These are phyloP conservation scores for Taphrina pruni DNA, from an alignment of 1,139 yeast genomes.

Conservation along the genomic window DNA sequence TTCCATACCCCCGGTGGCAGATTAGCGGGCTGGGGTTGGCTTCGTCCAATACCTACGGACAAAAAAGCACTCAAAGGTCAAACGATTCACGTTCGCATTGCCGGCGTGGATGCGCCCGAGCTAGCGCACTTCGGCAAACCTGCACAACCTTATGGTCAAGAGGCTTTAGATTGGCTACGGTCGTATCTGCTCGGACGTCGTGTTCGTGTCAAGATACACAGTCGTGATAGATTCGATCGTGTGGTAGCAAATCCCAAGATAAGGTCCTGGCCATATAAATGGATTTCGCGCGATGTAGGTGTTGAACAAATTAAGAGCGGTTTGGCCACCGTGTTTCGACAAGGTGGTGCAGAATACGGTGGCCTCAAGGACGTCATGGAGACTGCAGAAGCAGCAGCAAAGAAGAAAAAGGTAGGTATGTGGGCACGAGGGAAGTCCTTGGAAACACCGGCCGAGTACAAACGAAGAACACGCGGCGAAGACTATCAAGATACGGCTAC, in stretches of 20 bases:
- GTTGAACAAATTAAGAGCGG: constrained; percentile 85
- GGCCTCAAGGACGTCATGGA: constrained; percentile 68
- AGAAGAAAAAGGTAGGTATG: constrained; percentile 64
- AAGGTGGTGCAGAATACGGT: constrained; percentile 87
- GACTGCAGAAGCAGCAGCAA: constrained; percentile 65
- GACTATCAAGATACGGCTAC: constrained; percentile 23
- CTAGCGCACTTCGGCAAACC: constrained; percentile 93
- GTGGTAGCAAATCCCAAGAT: constrained; percentile 74
- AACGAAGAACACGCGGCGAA: constrained; percentile 52
- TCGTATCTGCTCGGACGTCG: constrained; percentile 66
- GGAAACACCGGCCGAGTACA: constrained; percentile 83
- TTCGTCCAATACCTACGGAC: constrained; percentile 55
- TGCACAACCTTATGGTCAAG: constrained; percentile 86
- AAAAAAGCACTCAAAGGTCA: constrained; percentile 50
- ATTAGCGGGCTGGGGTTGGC: constrained; percentile 92
- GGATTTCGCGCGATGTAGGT: constrained; percentile 73
- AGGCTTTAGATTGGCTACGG: constrained; percentile 79
- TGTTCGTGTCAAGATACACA: constrained; percentile 76
- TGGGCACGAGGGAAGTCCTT: constrained; percentile 63
- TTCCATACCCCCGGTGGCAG: constrained; percentile 94
- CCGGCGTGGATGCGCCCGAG: constrained; percentile 99
- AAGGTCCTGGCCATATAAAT: constrained; percentile 64
- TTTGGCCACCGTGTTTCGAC: constrained; percentile 85
- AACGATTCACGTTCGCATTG: constrained; percentile 69
- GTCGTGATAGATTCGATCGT: constrained; percentile 86